Evolutionary conservation across 2,329 filamentous ascomycete species (phyloP).

Genomic region (Claviceps sp.): DNA sequence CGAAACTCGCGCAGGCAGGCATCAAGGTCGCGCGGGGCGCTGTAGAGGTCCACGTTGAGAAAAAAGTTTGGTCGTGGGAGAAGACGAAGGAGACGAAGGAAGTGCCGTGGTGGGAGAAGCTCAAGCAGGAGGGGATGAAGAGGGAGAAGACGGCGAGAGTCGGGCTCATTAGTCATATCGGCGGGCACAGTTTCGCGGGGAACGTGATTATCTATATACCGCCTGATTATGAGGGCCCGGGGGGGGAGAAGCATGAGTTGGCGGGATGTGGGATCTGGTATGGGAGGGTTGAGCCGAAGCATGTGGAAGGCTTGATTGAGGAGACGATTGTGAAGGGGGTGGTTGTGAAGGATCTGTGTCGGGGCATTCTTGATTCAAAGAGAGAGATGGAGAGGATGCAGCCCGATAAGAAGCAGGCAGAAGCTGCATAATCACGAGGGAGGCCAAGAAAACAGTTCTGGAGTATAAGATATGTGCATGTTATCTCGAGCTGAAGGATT

Average conservation of each 20-base stretch:
- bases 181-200: conserved; percentile 75
- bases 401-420: conserved; percentile 1
- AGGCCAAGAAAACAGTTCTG: too few species aligned
- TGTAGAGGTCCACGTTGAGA: conserved; percentile 19
- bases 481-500: too few species aligned
- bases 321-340: conserved; percentile 57
- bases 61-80: conserved; percentile 2
- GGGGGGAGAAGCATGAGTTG: conserved; percentile 39
- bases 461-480: too few species aligned
- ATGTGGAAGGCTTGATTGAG: conserved; percentile 62
- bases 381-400: conserved; percentile 38
- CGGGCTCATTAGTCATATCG: conserved; percentile 64
- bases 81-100: conserved; percentile 11
- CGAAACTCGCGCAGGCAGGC: conserved; percentile 36
- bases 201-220: conserved; percentile 76
- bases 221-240: conserved; percentile 28
- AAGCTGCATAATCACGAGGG: too few species aligned
- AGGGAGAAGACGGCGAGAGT: conserved; percentile 38
- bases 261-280: conserved; percentile 72
- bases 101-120: conserved; percentile 1
- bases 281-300: conserved; percentile 58
- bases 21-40: conserved; percentile 34
- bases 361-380: conserved; percentile 50
- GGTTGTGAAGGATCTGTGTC: conserved; percentile 57
- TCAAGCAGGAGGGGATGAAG: conserved; percentile 8